phyloP scores from a whole-genome alignment of 371 early-diverging fungal genomes.

The Parasitella parasitica region DNA sequence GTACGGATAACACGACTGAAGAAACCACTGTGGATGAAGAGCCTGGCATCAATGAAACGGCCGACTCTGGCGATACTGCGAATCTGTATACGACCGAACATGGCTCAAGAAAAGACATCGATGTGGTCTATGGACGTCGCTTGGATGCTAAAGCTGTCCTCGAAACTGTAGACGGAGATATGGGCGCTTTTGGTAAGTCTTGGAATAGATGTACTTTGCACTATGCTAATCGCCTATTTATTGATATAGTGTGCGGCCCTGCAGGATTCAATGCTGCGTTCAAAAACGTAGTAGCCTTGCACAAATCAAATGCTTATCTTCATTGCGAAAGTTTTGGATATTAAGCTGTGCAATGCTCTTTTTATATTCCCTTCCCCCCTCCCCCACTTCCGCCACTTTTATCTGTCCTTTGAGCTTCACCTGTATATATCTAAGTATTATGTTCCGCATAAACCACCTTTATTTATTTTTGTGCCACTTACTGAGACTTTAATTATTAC shows the following conservation, averaged over 20 bases:
- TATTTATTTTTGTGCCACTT: too few relatives aligned
- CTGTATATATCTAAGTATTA: too few relatives aligned
- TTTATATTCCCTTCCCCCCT: background rate
- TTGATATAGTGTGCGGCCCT: slow-evolving; percentile 45
- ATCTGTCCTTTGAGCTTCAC: too few relatives aligned
- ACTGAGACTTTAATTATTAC: too few relatives aligned
- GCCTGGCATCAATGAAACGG: background rate
- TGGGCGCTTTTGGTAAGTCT: slow-evolving; percentile 39
- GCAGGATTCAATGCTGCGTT: slow-evolving; percentile 26
- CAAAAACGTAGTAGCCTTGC: slow-evolving; percentile 33
- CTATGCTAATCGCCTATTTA: background rate
- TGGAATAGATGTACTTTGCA: too few relatives aligned
- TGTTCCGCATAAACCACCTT: too few relatives aligned
- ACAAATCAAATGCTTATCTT: slow-evolving; percentile 17
- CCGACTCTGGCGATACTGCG: background rate
- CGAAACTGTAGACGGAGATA: slow-evolving; percentile 1
- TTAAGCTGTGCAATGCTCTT: slow-evolving; percentile 1
- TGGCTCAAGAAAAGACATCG: background rate
- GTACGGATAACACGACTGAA: background rate
- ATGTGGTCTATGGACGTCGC: background rate
- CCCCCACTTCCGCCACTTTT: too few relatives aligned
- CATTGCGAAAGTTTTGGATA: slow-evolving; percentile 46
- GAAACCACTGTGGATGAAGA: background rate
- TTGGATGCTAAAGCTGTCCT: slow-evolving; percentile 5
- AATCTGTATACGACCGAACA: background rate